Percentiles rank a stretch among this genome's conserved stretches.
phyloP scores from a whole-genome alignment of 1,284 basidiomycete species.

The Ganoderma resinaceum region DNA sequence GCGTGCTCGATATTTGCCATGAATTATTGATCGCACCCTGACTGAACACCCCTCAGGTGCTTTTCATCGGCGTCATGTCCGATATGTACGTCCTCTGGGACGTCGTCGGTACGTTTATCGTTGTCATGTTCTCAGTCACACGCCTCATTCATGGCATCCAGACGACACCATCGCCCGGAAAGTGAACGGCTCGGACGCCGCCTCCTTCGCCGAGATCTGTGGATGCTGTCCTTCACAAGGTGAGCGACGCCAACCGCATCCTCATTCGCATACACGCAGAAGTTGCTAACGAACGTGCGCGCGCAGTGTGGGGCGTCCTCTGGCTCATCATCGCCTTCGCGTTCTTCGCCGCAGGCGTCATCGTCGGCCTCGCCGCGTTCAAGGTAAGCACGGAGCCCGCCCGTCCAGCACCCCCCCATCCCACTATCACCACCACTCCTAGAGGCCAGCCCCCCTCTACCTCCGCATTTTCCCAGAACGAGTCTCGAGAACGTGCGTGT shows the following conservation, averaged over 20 bases:
- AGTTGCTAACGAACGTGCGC: constrained; percentile 3
- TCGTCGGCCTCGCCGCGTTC: constrained; percentile 88
- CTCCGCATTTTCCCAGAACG: too few species aligned
- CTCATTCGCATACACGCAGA: constrained; percentile 6
- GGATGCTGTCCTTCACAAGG: constrained; percentile 81
- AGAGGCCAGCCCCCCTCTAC: too few species aligned
- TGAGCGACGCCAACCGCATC: constrained; percentile 33
- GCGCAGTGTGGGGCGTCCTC: constrained; percentile 83
- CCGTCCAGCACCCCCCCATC: neutral
- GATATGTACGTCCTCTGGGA: constrained; percentile 91
- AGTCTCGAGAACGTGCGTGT: too few species aligned
- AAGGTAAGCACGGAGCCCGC: constrained; percentile 70
- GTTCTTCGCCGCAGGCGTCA: constrained; percentile 85
- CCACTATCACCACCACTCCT: too few species aligned
- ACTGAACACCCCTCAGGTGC: constrained; percentile 55
- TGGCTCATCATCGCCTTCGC: constrained; percentile 86
- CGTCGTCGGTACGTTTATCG: constrained; percentile 63
- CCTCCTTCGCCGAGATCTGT: constrained; percentile 87
- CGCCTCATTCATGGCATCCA: constrained; percentile 33
- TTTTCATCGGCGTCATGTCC: constrained; percentile 97
- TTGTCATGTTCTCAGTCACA: too few species aligned
- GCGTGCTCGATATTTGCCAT: constrained; percentile 34
- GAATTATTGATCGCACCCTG: constrained; percentile 15
- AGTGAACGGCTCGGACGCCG: constrained; percentile 92
- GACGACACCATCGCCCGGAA: constrained; percentile 92